Evolutionary conservation across 768 basidiomycete genomes (phyloP), one percentile per base, ranked within the genome.

Genomic region (Suillus cothurnatus): DNA sequence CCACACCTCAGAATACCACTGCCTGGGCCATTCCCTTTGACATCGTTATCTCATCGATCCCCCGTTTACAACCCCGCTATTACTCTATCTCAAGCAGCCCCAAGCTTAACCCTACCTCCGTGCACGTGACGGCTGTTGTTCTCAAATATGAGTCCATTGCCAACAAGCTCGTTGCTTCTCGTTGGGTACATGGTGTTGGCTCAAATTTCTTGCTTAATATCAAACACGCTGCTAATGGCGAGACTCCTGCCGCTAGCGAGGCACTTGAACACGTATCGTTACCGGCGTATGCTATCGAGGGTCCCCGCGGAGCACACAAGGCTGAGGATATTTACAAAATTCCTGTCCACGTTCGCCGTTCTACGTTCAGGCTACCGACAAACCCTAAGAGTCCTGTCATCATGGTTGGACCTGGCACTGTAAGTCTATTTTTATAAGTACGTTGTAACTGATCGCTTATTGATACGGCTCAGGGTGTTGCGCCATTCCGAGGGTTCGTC

Each of bases 31-130:
- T 99, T 70, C 97, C 97, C 58, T 97, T 99, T 77, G 97, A 99
- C 75, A 91, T 96, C 76, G 90, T 99, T 69, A 89, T 99, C 62
- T 98, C 96, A 8, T 89, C 92, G 60, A 90, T 97, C 65, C 88
- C 94, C 45, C 94, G 97, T 68, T 86, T 99, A 23, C 97, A 99
- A 76, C 95, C 97, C 39, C 91, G 97, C 63, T 99, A 93, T 81
- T 99, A 97, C 79, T 99, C 97, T 39, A 99, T 99, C 77, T 98
- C 97, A 11, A 98, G 96, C 23, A 95, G 93, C 67, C 95, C 97
- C 50, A 99, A 99, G 77, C 81, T 98, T 12, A 76, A 94, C 76
- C 87, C 96, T n/a, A 88, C 85, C 66, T 81, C 91, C 9, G 94
- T 99, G 70, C 97, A 99, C 77, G 89, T 95, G 71, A 99, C 97